A percentile compares a stretch with the other conserved stretches of the same genome.
These are phyloP conservation scores for Fusarium verticillioides DNA, from an alignment of 2,329 filamentous ascomycete species.

Conservation along the genomic window DNA sequence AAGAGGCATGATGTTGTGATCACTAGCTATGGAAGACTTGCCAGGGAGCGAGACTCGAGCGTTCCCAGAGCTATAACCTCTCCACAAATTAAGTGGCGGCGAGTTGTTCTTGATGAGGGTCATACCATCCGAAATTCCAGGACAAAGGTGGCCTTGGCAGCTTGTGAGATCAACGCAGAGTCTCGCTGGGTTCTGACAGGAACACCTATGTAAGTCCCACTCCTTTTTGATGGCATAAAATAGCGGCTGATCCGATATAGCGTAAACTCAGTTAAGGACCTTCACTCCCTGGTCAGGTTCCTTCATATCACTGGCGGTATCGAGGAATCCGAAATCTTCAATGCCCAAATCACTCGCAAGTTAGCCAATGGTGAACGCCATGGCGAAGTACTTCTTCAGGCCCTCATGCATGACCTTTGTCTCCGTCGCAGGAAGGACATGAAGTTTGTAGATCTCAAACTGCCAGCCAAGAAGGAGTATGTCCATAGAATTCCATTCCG, in stretches of 20 bases:
- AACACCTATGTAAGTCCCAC: constrained; percentile 76
- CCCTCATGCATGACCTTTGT: constrained; percentile 83
- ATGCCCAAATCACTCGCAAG: constrained; percentile 69
- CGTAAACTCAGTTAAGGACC: constrained; percentile 82
- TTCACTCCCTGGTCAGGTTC: constrained; percentile 84
- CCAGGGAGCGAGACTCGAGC: constrained; percentile 67
- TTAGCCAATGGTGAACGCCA: constrained; percentile 66
- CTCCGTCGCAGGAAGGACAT: constrained; percentile 88
- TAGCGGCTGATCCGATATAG: constrained; percentile 50
- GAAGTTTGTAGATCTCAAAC: constrained; percentile 83
- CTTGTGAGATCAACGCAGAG: constrained; percentile 72
- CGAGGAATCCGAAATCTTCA: constrained; percentile 78
- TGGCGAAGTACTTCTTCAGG: constrained; percentile 75
- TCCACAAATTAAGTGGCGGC: constrained; percentile 71
- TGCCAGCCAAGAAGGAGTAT: constrained; percentile 82
- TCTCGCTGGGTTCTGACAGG: constrained; percentile 85
- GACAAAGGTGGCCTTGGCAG: constrained; percentile 77
- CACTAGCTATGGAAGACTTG: constrained; percentile 84
- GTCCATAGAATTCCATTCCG: constrained; percentile 80
- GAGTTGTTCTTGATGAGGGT: constrained; percentile 85
- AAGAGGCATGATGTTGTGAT: constrained; percentile 79
- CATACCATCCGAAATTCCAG: constrained; percentile 83
- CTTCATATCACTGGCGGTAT: constrained; percentile 80
- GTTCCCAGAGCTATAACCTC: constrained; percentile 55
- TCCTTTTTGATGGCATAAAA: background rate